A percentile compares a stretch with the other conserved stretches of the same genome.
Conservation (phyloP, 2,329 filamentous ascomycete species). For the Aspergillus costaricaensis region DNA sequence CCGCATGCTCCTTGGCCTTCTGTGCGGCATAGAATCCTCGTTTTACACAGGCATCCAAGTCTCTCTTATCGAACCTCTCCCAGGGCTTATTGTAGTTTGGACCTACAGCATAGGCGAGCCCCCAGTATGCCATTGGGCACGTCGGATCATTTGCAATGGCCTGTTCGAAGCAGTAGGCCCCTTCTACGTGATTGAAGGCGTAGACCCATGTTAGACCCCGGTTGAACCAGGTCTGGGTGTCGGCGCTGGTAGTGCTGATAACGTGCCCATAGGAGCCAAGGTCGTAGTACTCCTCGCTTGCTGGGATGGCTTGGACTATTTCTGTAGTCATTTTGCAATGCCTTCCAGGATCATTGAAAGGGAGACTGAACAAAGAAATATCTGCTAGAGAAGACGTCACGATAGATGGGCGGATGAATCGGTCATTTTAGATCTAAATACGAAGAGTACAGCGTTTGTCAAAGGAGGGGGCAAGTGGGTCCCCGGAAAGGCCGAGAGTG, state of each 20-base stretch:
- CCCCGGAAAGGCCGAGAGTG: too few species aligned
- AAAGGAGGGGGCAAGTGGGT: too few species aligned
- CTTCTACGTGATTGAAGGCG: slow-evolving; percentile 75
- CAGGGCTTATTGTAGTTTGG: slow-evolving; percentile 58
- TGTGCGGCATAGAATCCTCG: slow-evolving; percentile 48
- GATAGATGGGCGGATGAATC: too few species aligned
- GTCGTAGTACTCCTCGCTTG: slow-evolving; percentile 46
- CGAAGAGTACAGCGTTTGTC: too few species aligned
- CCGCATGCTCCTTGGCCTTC: slow-evolving; percentile 45
- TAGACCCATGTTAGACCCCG: slow-evolving; percentile 73
- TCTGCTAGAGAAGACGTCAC: too few species aligned
- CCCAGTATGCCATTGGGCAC: slow-evolving; percentile 53
- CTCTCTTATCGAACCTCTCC: slow-evolving; percentile 49
- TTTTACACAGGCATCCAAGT: slow-evolving; percentile 45
- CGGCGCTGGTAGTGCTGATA: slow-evolving; percentile 55
- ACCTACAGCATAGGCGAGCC: slow-evolving; percentile 51
- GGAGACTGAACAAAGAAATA: too few species aligned
- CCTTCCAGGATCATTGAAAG: too few species aligned
- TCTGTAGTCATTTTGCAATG: neutral
- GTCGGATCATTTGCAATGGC: slow-evolving; percentile 45
- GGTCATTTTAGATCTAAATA: too few species aligned
- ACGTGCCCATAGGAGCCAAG: slow-evolving; percentile 61
- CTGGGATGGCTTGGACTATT: slow-evolving; percentile 17
- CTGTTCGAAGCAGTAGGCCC: slow-evolving; percentile 53
- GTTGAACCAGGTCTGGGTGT: slow-evolving; percentile 68